A percentile compares a stretch with the other conserved stretches of the same genome.
These are phyloP conservation scores for Solanum bulbocastanum DNA, from an alignment of 257 asterid genomes.

Conservation along the genomic window DNA sequence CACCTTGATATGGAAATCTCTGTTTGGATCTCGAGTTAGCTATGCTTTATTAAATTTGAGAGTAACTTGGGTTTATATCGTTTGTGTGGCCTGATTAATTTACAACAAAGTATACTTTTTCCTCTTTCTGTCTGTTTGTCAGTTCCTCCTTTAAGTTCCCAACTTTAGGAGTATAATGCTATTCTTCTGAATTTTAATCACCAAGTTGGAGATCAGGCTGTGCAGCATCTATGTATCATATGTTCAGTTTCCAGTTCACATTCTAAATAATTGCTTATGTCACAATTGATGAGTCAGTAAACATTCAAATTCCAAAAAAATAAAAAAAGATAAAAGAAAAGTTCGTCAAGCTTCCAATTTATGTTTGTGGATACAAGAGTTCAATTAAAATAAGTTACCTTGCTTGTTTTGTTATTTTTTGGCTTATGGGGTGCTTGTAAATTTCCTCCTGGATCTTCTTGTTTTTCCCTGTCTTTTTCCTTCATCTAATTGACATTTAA, in stretches of 20 bases:
- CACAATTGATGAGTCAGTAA: not conserved
- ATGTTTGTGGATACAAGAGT: not conserved
- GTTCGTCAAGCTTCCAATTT: not conserved
- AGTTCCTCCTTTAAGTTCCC: not conserved
- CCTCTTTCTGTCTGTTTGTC: not conserved
- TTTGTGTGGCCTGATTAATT: not conserved
- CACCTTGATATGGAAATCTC: not conserved
- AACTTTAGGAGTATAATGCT: not conserved
- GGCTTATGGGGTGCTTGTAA: not conserved
- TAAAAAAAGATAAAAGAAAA: not conserved
- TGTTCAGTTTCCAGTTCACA: not conserved
- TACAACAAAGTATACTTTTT: not conserved
- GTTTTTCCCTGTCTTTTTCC: not conserved
- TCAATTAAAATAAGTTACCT: not conserved
- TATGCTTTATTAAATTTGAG: not conserved
- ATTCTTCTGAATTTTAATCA: not conserved
- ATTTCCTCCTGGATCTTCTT: not conserved
- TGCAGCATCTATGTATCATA: not conserved
- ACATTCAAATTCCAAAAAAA: not conserved
- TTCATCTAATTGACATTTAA: not conserved
- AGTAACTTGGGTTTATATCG: not conserved
- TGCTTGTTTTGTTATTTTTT: not conserved
- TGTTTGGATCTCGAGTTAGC: not conserved
- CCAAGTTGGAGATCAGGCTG: not conserved
- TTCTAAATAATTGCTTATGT: not conserved